Conservation (phyloP, 2,329 filamentous ascomycete species). For the Epichloe bromicola region DNA sequence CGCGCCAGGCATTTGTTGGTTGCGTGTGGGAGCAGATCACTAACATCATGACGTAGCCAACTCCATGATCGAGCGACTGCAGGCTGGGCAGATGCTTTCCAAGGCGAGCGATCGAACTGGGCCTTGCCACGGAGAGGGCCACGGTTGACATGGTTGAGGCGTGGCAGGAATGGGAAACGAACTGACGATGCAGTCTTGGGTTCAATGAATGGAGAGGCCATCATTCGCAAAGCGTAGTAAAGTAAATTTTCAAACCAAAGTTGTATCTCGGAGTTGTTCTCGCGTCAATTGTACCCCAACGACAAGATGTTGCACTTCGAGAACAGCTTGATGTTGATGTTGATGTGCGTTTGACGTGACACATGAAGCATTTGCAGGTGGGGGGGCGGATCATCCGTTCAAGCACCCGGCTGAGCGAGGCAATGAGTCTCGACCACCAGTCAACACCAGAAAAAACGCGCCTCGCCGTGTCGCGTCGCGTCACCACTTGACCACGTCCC, state of each 20-base stretch:
- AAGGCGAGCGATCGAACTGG: slow-evolving; percentile 16
- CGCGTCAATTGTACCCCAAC: no score
- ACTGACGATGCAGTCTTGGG: slow-evolving; percentile 17
- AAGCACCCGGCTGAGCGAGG: no score
- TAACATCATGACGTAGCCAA: slow-evolving; percentile 7
- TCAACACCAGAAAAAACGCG: background rate
- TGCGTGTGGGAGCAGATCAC: background rate
- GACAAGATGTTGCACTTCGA: no score
- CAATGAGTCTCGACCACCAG: no score
- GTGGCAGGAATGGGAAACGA: slow-evolving; percentile 16
- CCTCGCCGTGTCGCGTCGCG: background rate
- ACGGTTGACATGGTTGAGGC: slow-evolving; percentile 16
- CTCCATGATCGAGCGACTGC: slow-evolving; percentile 15
- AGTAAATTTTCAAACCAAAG: background rate
- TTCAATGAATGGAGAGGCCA: slow-evolving; percentile 16
- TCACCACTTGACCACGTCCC: background rate
- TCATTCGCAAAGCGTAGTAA: slow-evolving; percentile 11
- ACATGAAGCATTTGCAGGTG: no score
- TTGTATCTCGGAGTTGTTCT: no score
- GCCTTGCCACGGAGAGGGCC: slow-evolving; percentile 12
- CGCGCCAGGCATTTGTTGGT: no score
- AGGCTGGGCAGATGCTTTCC: slow-evolving; percentile 12
- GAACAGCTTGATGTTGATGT: no score
- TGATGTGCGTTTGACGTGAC: no score
- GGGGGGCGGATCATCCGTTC: no score